Evolutionary conservation across 352 stramenopile species (phyloP), one percentile per base, ranked within the genome.

Genomic region (Blastocystis sp.): DNA sequence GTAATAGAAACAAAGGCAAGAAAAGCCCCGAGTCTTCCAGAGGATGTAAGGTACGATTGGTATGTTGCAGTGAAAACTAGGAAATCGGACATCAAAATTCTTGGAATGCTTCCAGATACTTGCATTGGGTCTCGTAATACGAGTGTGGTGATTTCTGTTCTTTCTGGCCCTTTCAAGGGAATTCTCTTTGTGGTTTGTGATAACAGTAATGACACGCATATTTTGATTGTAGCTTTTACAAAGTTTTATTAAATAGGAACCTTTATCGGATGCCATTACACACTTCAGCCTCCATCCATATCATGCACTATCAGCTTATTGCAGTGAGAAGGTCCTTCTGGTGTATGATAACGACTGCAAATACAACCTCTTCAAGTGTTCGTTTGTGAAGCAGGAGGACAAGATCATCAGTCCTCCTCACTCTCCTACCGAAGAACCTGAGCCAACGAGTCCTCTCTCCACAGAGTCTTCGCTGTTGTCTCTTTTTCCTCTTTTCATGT

Each of bases 271-370:
- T 43, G 11, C 73, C 23, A 54, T 84, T 15, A 84, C 50, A 5
- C 50, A 84, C 23, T 84, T 84, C 26, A 37, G 23, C 7, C 73
- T 84, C 73, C 73, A 84, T 43, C 73, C 73, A 13, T 68, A 54
- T 43, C 73, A 84, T 45, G 34, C 47, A 20, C 53, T 84, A 34
- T 84, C 73, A 0, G 53, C 43, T 43, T 84, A 84, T 84, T 55
- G 73, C 20, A 84, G 34, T 43, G 73, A 84, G 37, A 68, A 45
- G 6, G 3, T 53, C 50, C 23, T 84, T 0, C 55, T 50, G 26
- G 73, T 84, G 11, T 84, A 66, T n/a, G 73, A 84, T 43, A 84
- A 84, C 9, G 73, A 84, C 54, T 84, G 73, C 50, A 84, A 84
- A 29, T 84, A 84, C 41, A 20, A 26, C 47, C 73, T 84, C 34